These are phyloP conservation scores for Cyphellophora attinorum DNA, from an alignment of 2,329 filamentous ascomycete species.

Conservation along the genomic window DNA sequence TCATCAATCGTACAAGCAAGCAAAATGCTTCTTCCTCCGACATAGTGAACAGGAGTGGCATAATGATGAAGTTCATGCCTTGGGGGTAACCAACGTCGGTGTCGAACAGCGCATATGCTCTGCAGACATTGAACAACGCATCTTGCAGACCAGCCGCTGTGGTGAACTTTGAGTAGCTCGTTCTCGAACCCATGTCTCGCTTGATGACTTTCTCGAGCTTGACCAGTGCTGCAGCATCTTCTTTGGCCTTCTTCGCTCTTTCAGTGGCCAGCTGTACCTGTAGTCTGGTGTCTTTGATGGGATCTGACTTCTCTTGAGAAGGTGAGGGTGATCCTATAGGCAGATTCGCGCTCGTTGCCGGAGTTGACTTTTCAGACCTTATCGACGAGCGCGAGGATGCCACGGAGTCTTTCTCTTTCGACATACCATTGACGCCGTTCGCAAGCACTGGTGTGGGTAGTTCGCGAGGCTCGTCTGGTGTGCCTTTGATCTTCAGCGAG, in stretches of 20 bases:
- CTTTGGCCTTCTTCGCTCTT: slow-evolving; percentile 68
- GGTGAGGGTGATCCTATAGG: slow-evolving; percentile 47
- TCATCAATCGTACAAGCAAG: slow-evolving; percentile 87
- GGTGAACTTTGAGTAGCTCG: slow-evolving; percentile 94
- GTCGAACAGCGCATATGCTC: slow-evolving; percentile 92
- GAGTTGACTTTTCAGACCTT: slow-evolving; percentile 64
- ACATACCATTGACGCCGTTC: slow-evolving; percentile 25
- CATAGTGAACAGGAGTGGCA: slow-evolving; percentile 98
- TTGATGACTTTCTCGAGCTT: slow-evolving; percentile 89
- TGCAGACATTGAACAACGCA: slow-evolving; percentile 88
- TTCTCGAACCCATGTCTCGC: slow-evolving; percentile 81
- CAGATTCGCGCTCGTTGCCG: slow-evolving; percentile 47
- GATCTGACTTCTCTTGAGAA: slow-evolving; percentile 52
- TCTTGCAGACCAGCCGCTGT: slow-evolving; percentile 86
- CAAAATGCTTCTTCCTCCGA: slow-evolving; percentile 95
- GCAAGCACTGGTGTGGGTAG: slow-evolving; percentile 27
- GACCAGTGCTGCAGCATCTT: slow-evolving; percentile 61
- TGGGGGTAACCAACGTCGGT: slow-evolving; percentile 93
- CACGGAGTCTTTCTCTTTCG: slow-evolving; percentile 57
- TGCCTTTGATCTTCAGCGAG: slow-evolving; percentile 69
- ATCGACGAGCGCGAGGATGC: slow-evolving; percentile 77
- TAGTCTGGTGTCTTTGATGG: slow-evolving; percentile 44
- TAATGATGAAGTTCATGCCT: slow-evolving; percentile 97
- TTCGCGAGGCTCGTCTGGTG: slow-evolving; percentile 62
- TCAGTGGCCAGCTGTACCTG: slow-evolving; percentile 57